Evolutionary conservation across 2,329 filamentous ascomycete genomes (phyloP).

Genomic region (Arthrinium phaeospermum): DNA sequence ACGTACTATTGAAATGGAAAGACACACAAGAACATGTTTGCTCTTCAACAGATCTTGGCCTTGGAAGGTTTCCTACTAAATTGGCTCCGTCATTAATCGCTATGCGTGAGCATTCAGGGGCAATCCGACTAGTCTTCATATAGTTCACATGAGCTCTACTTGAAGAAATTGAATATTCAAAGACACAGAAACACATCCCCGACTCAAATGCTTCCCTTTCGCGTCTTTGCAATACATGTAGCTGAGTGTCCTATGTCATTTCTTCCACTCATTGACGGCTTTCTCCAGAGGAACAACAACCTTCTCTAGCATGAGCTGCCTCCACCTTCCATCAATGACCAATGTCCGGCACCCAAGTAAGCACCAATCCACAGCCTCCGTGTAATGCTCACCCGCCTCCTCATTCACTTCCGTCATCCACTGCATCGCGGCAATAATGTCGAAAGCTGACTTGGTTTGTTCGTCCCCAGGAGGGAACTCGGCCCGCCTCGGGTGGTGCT

Average conservation of each 20-base stretch:
- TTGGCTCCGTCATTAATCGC: too few species aligned
- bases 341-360: background rate
- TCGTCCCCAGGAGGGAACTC: background rate
- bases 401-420: background rate
- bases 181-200: too few species aligned
- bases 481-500: background rate
- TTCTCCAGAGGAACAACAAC: background rate
- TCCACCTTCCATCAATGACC: background rate
- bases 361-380: slow-evolving; percentile 1
- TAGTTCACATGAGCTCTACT: too few species aligned
- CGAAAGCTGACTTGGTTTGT: background rate
- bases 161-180: too few species aligned
- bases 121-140: too few species aligned
- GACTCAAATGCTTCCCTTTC: too few species aligned
- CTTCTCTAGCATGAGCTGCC: background rate
- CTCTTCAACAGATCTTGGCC: too few species aligned
- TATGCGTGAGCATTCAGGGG: too few species aligned
- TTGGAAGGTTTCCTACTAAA: too few species aligned
- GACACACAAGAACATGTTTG: too few species aligned
- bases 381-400: background rate
- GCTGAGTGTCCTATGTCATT: background rate
- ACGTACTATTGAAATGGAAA: too few species aligned
- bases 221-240: too few species aligned
- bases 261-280: background rate
- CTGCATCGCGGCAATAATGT: background rate